These are phyloP conservation scores for Botrytis tulipae DNA, from an alignment of 2,329 filamentous ascomycete genomes.

Conservation along the genomic window DNA sequence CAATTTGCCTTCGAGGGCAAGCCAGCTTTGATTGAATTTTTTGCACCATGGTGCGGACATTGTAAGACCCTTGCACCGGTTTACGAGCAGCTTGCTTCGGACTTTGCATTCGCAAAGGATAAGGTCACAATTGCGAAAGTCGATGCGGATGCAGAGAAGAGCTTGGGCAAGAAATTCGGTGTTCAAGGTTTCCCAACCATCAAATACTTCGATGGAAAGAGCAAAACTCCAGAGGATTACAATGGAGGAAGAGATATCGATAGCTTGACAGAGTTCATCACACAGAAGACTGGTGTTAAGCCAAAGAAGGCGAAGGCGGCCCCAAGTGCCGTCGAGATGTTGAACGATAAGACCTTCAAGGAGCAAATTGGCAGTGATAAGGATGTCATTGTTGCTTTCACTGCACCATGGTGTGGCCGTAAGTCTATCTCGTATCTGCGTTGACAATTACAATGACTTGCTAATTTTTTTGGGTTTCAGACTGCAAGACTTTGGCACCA, in stretches of 20 bases:
- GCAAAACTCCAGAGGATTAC: constrained; percentile 80
- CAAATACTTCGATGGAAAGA: constrained; percentile 98
- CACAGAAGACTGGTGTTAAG: constrained; percentile 83
- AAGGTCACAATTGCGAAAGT: constrained; percentile 91
- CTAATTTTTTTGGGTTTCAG: constrained; percentile 47
- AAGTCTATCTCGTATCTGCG: constrained; percentile 37
- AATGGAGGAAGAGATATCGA: constrained; percentile 84
- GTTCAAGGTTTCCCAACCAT: constrained; percentile 95
- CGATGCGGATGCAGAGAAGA: constrained; percentile 85
- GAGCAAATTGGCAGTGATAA: constrained; percentile 78
- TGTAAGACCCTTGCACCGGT: constrained; percentile 96
- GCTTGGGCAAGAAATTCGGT: constrained; percentile 80
- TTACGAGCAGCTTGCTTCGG: constrained; percentile 82
- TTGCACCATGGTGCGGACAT: constrained; percentile 97
- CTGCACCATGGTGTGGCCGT: constrained; percentile 98
- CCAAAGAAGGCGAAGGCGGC: constrained; percentile 69
- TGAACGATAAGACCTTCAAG: constrained; percentile 79
- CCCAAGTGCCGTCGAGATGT: constrained; percentile 72
- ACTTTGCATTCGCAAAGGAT: constrained; percentile 68
- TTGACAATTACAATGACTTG: background rate
- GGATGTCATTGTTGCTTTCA: constrained; percentile 92
- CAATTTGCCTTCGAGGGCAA: constrained; percentile 85
- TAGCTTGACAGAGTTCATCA: constrained; percentile 75
- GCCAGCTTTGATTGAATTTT: constrained; percentile 96
- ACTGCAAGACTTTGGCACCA: constrained; percentile 94